Evolutionary conservation across 805 yeast genomes (phyloP).

Genomic region (Candida hungchunana): DNA sequence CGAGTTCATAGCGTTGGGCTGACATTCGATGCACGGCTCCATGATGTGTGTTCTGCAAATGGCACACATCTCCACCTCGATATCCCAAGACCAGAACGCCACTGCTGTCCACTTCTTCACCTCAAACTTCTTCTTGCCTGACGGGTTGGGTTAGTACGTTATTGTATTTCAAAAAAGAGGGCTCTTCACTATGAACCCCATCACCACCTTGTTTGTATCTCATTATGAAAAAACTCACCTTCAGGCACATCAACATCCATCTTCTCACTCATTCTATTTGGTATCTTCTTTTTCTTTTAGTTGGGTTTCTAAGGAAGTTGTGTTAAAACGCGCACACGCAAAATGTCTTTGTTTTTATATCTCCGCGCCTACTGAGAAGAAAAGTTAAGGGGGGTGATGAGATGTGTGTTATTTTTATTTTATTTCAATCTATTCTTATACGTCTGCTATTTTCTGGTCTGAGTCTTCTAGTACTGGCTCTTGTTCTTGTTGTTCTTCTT

Average conservation of each 20-base stretch:
- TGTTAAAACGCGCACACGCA: neutral
- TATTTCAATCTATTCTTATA: neutral
- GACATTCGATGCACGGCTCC: constrained; percentile 98
- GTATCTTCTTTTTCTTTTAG: too few species aligned
- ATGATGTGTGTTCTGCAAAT: constrained; percentile 96
- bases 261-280: constrained; percentile 22
- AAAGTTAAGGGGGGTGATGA: too few species aligned
- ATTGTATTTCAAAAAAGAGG: too few species aligned
- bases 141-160: too few species aligned
- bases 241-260: constrained; percentile 28
- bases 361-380: too few species aligned
- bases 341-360: neutral
- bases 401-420: constrained; percentile 4
- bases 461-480: neutral
- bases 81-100: constrained; percentile 99
- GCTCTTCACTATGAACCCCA: too few species aligned
- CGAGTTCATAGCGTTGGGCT: constrained; percentile 66
- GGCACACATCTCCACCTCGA: constrained; percentile 93
- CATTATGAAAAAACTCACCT: constrained; percentile 7
- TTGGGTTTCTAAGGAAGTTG: neutral
- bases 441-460: neutral
- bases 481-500: constrained; percentile 2
- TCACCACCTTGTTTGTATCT: too few species aligned
- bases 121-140: constrained; percentile 69
- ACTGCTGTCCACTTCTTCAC: constrained; percentile 98